A percentile compares a stretch with the other conserved stretches of the same genome.
Conservation (phyloP, 352 stramenopile species). For the Stramenopiles sp. region DNA sequence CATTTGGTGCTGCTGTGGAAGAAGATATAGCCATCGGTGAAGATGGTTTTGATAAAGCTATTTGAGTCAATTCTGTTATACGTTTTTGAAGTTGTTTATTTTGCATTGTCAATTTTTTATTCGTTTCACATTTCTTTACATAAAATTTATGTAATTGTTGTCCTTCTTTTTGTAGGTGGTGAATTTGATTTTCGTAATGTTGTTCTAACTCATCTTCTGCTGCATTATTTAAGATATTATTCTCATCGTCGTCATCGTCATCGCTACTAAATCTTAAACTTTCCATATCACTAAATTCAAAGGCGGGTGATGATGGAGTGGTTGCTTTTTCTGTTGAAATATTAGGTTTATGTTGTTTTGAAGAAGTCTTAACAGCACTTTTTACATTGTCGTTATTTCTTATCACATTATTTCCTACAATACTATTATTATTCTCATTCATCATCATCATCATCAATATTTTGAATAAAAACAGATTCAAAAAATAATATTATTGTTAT, state of each 20-base stretch:
- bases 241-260: background rate
- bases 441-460: no score
- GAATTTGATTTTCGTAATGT: background rate
- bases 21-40: background rate
- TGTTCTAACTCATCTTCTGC: background rate
- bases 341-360: no score
- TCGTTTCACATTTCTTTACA: background rate
- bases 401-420: no score
- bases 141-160: background rate
- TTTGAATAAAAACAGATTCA: no score
- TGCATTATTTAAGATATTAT: no score
- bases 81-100: background rate
- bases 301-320: no score
- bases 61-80: background rate
- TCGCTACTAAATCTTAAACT: background rate
- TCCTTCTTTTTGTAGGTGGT: background rate
- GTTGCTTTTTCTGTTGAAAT: no score
- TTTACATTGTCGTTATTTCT: no score
- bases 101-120: background rate
- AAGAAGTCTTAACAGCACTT: no score
- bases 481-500: no score
- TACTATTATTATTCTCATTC: no score
- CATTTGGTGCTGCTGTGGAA: background rate
- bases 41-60: background rate
- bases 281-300: background rate